Percentiles rank a stretch among this genome's conserved stretches.
These are phyloP conservation scores for Lojkania enalia DNA, from an alignment of 2,329 filamentous ascomycete genomes.

Conservation along the genomic window DNA sequence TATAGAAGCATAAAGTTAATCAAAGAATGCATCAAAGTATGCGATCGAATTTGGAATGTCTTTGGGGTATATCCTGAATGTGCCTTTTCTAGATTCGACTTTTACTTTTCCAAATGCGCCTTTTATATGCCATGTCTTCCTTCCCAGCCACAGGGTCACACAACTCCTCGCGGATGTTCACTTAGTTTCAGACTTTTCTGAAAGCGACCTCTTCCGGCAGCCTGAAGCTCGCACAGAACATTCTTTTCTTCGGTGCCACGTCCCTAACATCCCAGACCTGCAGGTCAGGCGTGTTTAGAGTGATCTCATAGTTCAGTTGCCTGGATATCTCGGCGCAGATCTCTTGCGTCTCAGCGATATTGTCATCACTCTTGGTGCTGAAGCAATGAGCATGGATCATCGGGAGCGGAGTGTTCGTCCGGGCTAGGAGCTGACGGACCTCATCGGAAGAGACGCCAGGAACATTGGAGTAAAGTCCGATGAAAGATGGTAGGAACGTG, in stretches of 20 bases:
- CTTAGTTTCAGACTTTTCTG: slow-evolving; percentile 45
- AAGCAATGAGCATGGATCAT: slow-evolving; percentile 96
- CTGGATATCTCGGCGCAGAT: slow-evolving; percentile 69
- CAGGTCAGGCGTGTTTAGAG: slow-evolving; percentile 60
- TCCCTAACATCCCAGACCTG: slow-evolving; percentile 71
- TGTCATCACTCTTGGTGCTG: slow-evolving; percentile 76
- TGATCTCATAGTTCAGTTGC: slow-evolving; percentile 63
- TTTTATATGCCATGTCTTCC: no score
- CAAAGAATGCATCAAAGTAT: no score
- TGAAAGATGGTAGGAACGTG: slow-evolving; percentile 76
- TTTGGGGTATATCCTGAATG: no score
- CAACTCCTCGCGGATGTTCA: no score
- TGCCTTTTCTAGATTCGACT: no score
- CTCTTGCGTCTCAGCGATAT: slow-evolving; percentile 60
- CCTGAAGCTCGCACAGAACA: slow-evolving; percentile 95
- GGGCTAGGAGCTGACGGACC: slow-evolving; percentile 36
- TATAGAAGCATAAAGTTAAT: no score
- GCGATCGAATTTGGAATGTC: no score
- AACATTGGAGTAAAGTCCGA: slow-evolving; percentile 74
- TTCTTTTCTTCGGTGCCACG: slow-evolving; percentile 90
- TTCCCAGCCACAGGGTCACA: no score
- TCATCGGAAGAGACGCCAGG: slow-evolving; percentile 26
- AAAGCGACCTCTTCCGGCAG: slow-evolving; percentile 84
- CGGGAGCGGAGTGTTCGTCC: slow-evolving; percentile 65
- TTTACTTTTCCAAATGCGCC: no score